Base-by-base conservation (phyloP, 768 basidiomycete genomes). In the Lyophyllum atratum region DNA sequence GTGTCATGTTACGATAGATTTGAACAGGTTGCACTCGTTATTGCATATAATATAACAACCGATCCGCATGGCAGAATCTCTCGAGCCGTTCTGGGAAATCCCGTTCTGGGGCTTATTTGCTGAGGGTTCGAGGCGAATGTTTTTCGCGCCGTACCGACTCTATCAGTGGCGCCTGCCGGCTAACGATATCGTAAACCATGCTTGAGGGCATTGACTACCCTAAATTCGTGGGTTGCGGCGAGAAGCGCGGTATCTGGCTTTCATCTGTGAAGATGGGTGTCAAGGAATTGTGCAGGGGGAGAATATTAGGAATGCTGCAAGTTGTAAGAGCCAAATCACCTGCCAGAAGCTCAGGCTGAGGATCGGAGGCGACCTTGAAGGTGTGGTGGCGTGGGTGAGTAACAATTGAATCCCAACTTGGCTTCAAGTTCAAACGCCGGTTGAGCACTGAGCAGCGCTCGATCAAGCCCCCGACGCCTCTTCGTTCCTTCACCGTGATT, bases 371-470 rank as follows among this genome's bases (percentile, higher is more conserved):
- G 37, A 39, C 37, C 37, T 3, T 25, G 28, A 47, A 28, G 6
- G 28, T 17, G 19, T 43, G 28, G 51, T 52, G 52, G 52, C 52
- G 52, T 52, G 52, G 52, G 52, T 10, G 42, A 2, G 4, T n/a
- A 5, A 40, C 26, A 46, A 46, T 28, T 46, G 17, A 42, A 40
- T 42, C 28, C 10, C 19, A 11, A 28, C 28, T 52, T 17, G 37
- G 17, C 37, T 14, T 42, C 45, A 46, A 12, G 17, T 51, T 39
- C 12, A 51, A 39, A 22, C 34, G 49, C 37, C 49, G 49, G 42
- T 40, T n/a, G n/a, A n/a, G n/a, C n/a, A n/a, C n/a, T n/a, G n/a
- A n/a, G n/a, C n/a, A n/a, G n/a, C n/a, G n/a, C n/a, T n/a, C n/a
- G n/a, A n/a, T n/a, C n/a, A n/a, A 40, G 40, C 34, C 11, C 22